Evolutionary conservation across 2,329 filamentous ascomycete genomes (phyloP).

Genomic region (Pseudogymnoascus sp.): DNA sequence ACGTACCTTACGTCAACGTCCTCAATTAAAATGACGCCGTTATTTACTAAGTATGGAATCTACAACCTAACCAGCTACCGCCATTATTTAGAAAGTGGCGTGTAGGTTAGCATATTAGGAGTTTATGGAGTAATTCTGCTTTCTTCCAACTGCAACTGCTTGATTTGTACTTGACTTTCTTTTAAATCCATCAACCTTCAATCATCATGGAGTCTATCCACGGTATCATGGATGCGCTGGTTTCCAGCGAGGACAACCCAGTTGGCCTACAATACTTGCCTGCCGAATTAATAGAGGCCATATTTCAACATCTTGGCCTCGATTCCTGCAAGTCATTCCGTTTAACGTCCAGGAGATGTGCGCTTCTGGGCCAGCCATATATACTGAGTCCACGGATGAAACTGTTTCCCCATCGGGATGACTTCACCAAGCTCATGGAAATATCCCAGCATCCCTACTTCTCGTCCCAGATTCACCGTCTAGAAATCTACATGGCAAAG

Average conservation of each 20-base stretch:
- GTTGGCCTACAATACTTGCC: constrained; percentile 15
- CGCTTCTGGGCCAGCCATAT: constrained; percentile 21
- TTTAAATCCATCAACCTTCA: background rate
- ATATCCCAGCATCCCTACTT: constrained; percentile 22
- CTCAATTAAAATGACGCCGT: background rate
- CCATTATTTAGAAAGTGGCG: background rate
- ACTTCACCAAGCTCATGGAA: constrained; percentile 19
- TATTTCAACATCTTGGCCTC: constrained; percentile 17
- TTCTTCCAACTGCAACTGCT: too few relatives aligned
- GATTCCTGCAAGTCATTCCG: constrained; percentile 18
- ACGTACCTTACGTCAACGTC: constrained; percentile 6
- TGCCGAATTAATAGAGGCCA: constrained; percentile 19
- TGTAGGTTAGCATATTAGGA: background rate
- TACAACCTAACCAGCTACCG: background rate
- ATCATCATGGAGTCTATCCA: background rate
- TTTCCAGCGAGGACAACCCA: background rate
- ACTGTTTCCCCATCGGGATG: constrained; percentile 19
- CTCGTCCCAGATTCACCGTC: constrained; percentile 15
- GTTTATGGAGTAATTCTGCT: background rate
- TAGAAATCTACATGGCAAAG: constrained; percentile 24
- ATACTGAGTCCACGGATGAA: constrained; percentile 19
- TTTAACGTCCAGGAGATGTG: constrained; percentile 20
- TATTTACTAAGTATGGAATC: background rate
- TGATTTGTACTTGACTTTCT: constrained; percentile 1
- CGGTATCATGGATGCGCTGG: background rate